Conservation (phyloP, 257 asterid species). For the Solanum chilense region DNA sequence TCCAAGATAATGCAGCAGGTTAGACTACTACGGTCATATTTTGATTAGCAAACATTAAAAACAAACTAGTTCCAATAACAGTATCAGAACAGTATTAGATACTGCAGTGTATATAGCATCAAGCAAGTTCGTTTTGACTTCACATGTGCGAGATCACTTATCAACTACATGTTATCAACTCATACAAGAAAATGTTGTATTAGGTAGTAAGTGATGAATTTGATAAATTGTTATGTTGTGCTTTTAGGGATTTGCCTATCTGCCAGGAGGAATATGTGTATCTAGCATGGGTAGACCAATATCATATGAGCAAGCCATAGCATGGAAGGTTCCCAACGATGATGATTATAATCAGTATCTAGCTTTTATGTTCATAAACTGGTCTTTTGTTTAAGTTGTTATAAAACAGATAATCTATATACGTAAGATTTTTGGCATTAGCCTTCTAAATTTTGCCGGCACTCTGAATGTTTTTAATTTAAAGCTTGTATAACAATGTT, state of each 20-base stretch:
- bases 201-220: not conserved
- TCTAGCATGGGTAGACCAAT: conserved; percentile 94
- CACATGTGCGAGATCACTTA: not conserved
- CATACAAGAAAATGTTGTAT: not conserved
- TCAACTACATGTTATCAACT: not conserved
- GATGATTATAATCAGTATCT: conserved; percentile 73
- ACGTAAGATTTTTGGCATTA: not conserved
- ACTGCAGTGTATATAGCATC: not conserved
- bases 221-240: not conserved
- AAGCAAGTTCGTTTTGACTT: not conserved
- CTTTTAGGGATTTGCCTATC: conserved; percentile 62
- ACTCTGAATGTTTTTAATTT: conserved; percentile 20
- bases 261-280: conserved; percentile 71
- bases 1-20: conserved; percentile 99
- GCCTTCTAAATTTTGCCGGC: conserved; percentile 5
- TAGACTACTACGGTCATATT: not conserved
- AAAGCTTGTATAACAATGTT: not conserved
- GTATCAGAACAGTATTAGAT: not conserved
- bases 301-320: conserved; percentile 73
- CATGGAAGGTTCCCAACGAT: conserved; percentile 83
- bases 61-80: not conserved
- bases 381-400: conserved; percentile 66
- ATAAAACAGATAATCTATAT: not conserved
- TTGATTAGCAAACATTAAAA: not conserved
- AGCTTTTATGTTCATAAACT: conserved; percentile 89